Evolutionary conservation across 1,139 yeast species (phyloP).

Genomic region (Casaregolazyma lundiana): DNA sequence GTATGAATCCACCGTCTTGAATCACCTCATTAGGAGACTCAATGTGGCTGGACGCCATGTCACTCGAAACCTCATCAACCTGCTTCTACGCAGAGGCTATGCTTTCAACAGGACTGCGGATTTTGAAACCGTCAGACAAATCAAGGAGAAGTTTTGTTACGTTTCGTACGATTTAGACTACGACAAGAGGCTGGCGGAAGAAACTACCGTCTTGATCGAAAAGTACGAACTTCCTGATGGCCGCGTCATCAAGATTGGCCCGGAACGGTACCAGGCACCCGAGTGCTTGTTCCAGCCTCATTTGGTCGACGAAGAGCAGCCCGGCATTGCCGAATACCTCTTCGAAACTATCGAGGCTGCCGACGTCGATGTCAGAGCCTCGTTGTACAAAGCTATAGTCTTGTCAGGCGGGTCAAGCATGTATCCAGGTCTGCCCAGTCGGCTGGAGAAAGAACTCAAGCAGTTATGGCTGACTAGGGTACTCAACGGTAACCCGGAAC

Average conservation of each 20-base stretch:
- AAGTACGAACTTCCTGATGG: slow-evolving; percentile 95
- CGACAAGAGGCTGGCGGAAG: slow-evolving; percentile 82
- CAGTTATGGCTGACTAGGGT: slow-evolving; percentile 93
- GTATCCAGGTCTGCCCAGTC: slow-evolving; percentile 97
- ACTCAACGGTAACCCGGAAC: slow-evolving; percentile 77
- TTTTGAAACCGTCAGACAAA: slow-evolving; percentile 96
- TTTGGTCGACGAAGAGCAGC: slow-evolving; percentile 95
- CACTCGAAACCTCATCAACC: slow-evolving; percentile 85
- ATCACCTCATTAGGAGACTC: slow-evolving; percentile 84
- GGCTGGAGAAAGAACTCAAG: slow-evolving; percentile 91
- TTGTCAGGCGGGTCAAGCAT: slow-evolving; percentile 96
- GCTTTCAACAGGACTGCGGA: slow-evolving; percentile 98
- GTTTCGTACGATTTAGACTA: slow-evolving; percentile 90
- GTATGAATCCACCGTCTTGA: slow-evolving; percentile 90
- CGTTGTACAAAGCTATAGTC: slow-evolving; percentile 87
- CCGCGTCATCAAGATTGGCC: slow-evolving; percentile 86
- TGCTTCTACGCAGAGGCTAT: slow-evolving; percentile 90
- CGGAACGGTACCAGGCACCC: slow-evolving; percentile 96
- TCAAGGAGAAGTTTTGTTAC: slow-evolving; percentile 92
- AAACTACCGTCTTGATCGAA: slow-evolving; percentile 90
- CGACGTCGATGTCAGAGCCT: slow-evolving; percentile 86
- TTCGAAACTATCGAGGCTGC: slow-evolving; percentile 93
- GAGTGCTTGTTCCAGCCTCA: slow-evolving; percentile 97
- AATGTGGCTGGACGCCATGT: slow-evolving; percentile 99
- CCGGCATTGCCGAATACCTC: slow-evolving; percentile 89